Conservation (phyloP, 2,329 filamentous ascomycete genomes). For the Fusarium temperatum region DNA sequence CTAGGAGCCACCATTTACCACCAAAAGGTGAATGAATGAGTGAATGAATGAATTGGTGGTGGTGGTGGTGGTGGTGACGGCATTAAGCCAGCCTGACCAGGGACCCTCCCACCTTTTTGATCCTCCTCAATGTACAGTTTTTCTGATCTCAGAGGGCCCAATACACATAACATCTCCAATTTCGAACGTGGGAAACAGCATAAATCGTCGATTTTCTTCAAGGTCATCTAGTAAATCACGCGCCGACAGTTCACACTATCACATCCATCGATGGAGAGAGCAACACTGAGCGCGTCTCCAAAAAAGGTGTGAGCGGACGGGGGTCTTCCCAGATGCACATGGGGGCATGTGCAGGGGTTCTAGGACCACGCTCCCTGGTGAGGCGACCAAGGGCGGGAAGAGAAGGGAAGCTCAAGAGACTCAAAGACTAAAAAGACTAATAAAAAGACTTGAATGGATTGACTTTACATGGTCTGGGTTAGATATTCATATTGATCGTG, state of each 20-base stretch:
- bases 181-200: not conserved
- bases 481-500: not conserved
- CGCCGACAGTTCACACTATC: not conserved
- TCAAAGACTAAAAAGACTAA: not conserved
- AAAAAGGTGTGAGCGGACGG: constrained; percentile 35
- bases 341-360: constrained; percentile 16
- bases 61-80: constrained; percentile 15
- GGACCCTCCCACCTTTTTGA: constrained; percentile 15
- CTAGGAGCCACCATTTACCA: constrained; percentile 16
- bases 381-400: constrained; percentile 18
- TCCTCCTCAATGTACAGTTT: not conserved
- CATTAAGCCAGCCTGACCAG: constrained; percentile 25
- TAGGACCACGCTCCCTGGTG: constrained; percentile 21
- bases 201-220: not conserved
- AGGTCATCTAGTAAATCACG: not conserved
- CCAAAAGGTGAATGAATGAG: not conserved
- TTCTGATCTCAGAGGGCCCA: not conserved
- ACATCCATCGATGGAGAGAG: not conserved
- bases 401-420: not conserved
- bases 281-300: constrained; percentile 9
- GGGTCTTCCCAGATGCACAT: constrained; percentile 17
- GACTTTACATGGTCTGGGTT: not conserved
- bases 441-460: not conserved
- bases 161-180: too few species aligned
- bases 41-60: not conserved